Base-by-base conservation (phyloP, 208 protist genomes). In the Balamuthia mandrillaris region DNA sequence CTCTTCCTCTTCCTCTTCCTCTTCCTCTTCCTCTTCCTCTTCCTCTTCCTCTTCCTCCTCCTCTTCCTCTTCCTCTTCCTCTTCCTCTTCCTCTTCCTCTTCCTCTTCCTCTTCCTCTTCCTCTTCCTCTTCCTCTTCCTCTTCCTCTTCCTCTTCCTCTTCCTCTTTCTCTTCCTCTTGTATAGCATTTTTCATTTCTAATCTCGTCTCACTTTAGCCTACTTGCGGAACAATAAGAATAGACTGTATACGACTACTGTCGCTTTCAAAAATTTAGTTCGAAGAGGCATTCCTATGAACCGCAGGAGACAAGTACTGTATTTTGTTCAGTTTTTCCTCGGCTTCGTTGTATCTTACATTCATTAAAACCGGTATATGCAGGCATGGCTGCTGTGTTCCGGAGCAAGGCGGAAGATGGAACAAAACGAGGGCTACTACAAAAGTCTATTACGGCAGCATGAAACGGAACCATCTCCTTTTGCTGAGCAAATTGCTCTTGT, bases 301-400 rank as follows among this genome's bases (percentile, higher is more conserved):
- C 45, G 45, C 18, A 37, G 65, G 9, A 37, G 65, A 16, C 41
- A 74, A 42, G 65, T 74, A 3, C 18, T 3, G 4, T 24, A 14
- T 35, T 24, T 51, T 31, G 1, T 31, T 4, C 2, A 3, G 2
- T 16, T 10, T 31, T n/a, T 5, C 41, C 49, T 3, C 10, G 37
- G 18, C n/a, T 45, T 6, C 21, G 61, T 52, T 52, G 10, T 52
- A 52, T 52, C 18, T 52, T 52, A 52, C 18, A n/a, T 52, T 52
- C 10, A n/a, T 52, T 52, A n/a, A 52, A n/a, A n/a, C 18, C 18
- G 10, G 47, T n/a, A n/a, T 18, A 18, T 63, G 65, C 65, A 74
- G 65, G 65, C 65, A 14, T 74, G 65, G 65, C 65, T 74, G 27
- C 41, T 74, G 41, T 74, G 65, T 49, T 74, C 65, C n/a, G 65